phyloP scores from a whole-genome alignment of 768 basidiomycete species.

The Suillus lakei region DNA sequence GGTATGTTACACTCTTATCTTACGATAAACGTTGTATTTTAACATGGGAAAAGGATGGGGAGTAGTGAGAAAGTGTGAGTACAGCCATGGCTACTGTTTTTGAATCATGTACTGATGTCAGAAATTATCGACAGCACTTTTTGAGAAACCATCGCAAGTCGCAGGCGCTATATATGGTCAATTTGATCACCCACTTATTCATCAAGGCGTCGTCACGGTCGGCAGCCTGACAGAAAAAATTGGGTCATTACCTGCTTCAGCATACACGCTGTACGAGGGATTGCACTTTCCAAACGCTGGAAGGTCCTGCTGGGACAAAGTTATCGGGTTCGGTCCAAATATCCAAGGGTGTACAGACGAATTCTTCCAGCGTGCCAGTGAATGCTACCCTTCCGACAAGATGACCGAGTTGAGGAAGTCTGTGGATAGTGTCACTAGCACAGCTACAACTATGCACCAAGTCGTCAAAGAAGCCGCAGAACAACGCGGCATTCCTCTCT shows the following conservation, averaged over 20 bases:
- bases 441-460: neutral
- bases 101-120: neutral
- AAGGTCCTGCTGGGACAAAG: neutral
- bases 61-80: neutral
- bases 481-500: slow-evolving; percentile 9
- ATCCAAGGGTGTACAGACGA: neutral
- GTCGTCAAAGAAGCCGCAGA: neutral
- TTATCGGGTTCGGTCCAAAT: neutral
- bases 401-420: neutral
- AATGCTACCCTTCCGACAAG: neutral
- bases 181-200: no score
- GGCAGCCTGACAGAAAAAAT: neutral
- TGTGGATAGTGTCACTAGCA: neutral
- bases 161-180: neutral
- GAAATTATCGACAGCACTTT: neutral
- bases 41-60: neutral
- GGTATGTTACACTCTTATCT: no score
- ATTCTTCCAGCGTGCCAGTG: neutral
- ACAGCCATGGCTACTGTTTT: neutral
- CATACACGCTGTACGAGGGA: neutral
- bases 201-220: neutral
- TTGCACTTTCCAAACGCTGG: neutral
- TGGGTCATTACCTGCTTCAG: neutral
- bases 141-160: neutral
- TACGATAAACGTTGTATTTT: no score